Base-by-base conservation (phyloP, 805 yeast genomes). In the Blastobotrys terrestris region DNA sequence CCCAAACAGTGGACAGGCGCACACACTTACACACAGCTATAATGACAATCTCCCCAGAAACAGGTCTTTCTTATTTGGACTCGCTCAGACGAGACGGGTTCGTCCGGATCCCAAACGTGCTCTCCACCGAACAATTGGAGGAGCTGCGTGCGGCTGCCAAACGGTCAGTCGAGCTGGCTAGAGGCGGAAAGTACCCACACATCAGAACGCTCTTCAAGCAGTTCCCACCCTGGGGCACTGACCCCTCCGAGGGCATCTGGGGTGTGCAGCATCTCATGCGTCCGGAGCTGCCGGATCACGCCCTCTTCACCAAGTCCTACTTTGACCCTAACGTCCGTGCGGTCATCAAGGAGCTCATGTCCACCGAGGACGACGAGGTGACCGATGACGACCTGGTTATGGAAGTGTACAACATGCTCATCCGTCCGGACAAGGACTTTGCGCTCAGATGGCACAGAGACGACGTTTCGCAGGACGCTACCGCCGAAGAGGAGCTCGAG, bases 391-490 rank as follows among this genome's bases (percentile, higher is more conserved):
- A 66, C 8, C 62, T 77, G 31, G 67, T 70, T 5, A 76, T 77
- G 79, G 81, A 77, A 56, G 67, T 77, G 50, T 68, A 77, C 62
- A 77, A 77, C 61, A 76, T 77, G 80, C 70, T 77, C 55, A 75
- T 77, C 58, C 77, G 77, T 56, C 81, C 81, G 3, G 65, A 73
- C 52, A 73, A 77, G 6, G 78, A 77, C 61, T 77, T 77, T 62
- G 79, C 72, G n/a, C 67, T 77, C 56, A 77, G 73, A 54, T 77
- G 81, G 81, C 81, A 77, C 61, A 64, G 81, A 42, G 81, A 77
- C 61, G 72, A 72, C 55, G 74, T 77, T 51, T 69, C 70, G 52
- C 78, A 79, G 11, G 78, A 74, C 22, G 78, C 66, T 14, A 63
- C 73, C 2, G 69, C 68, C 8, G 76, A 73, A 50, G 75, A 77